Base-by-base conservation (phyloP, 495 filamentous ascomycete species). In the Penicillium psychrofluorescens region DNA sequence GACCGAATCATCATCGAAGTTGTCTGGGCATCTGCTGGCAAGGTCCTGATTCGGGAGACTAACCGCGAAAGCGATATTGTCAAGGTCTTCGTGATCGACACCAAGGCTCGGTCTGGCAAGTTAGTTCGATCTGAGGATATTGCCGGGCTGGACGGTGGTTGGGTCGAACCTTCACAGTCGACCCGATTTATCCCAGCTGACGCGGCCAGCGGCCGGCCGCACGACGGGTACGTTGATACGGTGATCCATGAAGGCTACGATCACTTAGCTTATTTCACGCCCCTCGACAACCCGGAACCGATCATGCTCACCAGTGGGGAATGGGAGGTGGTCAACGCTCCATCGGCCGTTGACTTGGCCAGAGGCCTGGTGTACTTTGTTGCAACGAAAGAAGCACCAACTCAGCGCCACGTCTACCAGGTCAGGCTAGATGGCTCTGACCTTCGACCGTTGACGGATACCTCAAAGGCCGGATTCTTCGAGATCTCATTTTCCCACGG, bases 231-330 rank as follows among this genome's bases (percentile, higher is more conserved):
- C 56, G 80, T 98, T 48, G 92, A 98, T 64, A 90, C 86, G 0
- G 70, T 98, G 35, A 85, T 96, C 43, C 70, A 91, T 56, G 77
- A 95, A 33, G 85, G 89, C 39, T 86, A 85, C 54, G 88, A 95
- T 52, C 92, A 98, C 55, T 70, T 97, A 42, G 94, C 82, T 0
- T 98, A 97, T 58, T 98, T 97, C 59, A 80, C 85, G n/a, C 92
- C 92, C 8, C 57, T 97, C 22, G 85, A 97, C 41, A 90, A 83
- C 54, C 66, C 85, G 1, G 63, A 85, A 3, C 91, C 92, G 13
- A 63, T 85, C 27, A 79, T 92, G 74, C 77, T 98, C 13, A 98
- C 92, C 0, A 81, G 84, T 8, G 92, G 92, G 6, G 59, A 84
- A 31, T 98, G 90, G 90, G 92, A 98, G 61, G 94, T 98, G 10